These are phyloP conservation scores for Chenopodium formosanum DNA, from an alignment of 148 eudicot species.

Conservation along the genomic window DNA sequence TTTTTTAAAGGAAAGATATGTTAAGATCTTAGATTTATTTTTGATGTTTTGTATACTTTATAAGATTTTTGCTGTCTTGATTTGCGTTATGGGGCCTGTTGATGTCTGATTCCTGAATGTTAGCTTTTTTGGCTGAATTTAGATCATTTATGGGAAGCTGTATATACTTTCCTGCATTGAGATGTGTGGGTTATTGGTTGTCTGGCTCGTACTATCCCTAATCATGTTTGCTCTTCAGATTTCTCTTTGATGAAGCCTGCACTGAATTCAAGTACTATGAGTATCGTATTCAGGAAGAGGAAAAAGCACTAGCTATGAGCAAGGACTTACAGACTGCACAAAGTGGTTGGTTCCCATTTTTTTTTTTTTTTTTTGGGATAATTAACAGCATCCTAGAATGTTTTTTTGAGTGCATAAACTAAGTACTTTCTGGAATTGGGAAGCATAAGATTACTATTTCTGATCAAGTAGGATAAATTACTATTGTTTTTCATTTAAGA, in stretches of 20 bases:
- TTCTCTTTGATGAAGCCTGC: slow-evolving; percentile 79
- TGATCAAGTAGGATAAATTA: too few relatives aligned
- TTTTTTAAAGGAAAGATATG: neutral
- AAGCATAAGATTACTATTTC: too few relatives aligned
- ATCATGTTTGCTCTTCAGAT: slow-evolving; percentile 44
- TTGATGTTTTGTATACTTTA: neutral
- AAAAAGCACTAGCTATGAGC: slow-evolving; percentile 52
- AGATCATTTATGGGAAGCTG: neutral
- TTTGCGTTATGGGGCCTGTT: neutral
- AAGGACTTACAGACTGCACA: slow-evolving; percentile 43
- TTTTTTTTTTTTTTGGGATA: too few relatives aligned
- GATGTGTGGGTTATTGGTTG: neutral
- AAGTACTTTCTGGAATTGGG: too few relatives aligned
- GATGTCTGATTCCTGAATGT: neutral
- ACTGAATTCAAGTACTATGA: slow-evolving; percentile 87
- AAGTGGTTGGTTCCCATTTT: slow-evolving; percentile 44
- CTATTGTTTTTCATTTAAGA: too few relatives aligned
- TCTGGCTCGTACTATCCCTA: neutral
- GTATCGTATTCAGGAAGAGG: slow-evolving; percentile 74
- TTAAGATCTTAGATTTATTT: neutral
- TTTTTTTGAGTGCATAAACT: too few relatives aligned
- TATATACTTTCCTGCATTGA: neutral
- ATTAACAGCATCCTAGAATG: too few relatives aligned
- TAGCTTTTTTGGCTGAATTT: neutral
- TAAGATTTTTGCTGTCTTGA: neutral